phyloP scores from a whole-genome alignment of 2,329 filamentous ascomycete species.

The Leptodontidium sp. region DNA sequence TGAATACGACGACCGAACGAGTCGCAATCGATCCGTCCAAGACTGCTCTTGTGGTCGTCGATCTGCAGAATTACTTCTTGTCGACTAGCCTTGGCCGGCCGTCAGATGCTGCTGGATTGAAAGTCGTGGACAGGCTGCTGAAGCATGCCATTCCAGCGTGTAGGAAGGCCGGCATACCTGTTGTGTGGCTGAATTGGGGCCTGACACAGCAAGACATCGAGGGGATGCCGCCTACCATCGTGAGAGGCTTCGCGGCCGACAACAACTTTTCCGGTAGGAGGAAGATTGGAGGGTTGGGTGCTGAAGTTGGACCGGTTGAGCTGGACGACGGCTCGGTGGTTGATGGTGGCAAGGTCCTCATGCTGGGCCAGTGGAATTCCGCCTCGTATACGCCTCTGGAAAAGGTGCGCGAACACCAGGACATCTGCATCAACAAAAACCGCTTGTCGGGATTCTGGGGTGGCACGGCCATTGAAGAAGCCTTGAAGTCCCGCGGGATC shows the following conservation, averaged over 20 bases:
- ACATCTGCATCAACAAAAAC: too few relatives aligned
- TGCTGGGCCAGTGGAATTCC: conserved; percentile 13
- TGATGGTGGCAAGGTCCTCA: conserved; percentile 8
- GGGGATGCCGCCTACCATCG: background rate
- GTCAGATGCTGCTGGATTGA: background rate
- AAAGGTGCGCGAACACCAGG: too few relatives aligned
- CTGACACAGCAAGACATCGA: background rate
- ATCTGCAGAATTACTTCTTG: background rate
- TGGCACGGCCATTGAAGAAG: too few relatives aligned
- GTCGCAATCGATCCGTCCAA: conserved; percentile 6
- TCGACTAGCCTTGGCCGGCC: background rate
- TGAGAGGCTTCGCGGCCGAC: background rate
- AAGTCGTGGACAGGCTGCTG: background rate
- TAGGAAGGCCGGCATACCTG: background rate
- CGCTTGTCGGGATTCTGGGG: too few relatives aligned
- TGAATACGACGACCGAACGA: background rate
- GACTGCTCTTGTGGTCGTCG: background rate
- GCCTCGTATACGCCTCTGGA: too few relatives aligned
- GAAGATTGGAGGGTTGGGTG: background rate
- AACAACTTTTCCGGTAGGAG: background rate
- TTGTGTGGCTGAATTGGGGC: background rate
- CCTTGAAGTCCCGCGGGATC: too few relatives aligned
- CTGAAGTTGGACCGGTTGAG: background rate
- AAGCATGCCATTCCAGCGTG: background rate
- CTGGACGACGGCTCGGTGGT: conserved; percentile 11